phyloP scores from a whole-genome alignment of 345 rosid genomes.

The Excoecaria cochinchinensis region DNA sequence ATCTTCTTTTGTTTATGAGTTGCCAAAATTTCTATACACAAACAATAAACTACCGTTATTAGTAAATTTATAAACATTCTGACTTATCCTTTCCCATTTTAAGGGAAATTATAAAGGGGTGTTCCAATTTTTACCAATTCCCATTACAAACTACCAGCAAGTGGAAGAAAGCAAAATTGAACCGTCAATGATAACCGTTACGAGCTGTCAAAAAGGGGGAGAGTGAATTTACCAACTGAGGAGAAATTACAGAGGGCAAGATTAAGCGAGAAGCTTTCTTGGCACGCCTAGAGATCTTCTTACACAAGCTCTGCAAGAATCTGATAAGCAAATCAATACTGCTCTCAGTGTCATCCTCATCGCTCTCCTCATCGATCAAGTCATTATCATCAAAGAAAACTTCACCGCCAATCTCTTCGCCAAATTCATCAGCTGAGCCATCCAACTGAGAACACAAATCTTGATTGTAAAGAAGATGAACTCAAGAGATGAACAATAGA shows the following conservation, averaged over 20 bases:
- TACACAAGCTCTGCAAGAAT: conserved; percentile 60
- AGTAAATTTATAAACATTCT: not conserved
- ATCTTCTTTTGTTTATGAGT: not conserved
- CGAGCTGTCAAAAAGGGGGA: not conserved
- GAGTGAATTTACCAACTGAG: conserved; percentile 48
- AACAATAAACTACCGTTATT: not conserved
- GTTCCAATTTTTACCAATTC: not conserved
- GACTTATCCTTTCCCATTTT: not conserved
- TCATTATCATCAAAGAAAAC: conserved; percentile 41
- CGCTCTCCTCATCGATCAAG: conserved; percentile 39
- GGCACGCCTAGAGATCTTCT: conserved; percentile 63
- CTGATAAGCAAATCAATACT: conserved; percentile 66
- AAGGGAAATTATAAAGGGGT: not conserved
- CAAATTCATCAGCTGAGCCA: conserved; percentile 33
- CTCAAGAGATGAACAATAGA: not conserved
- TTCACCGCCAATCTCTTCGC: conserved; percentile 42
- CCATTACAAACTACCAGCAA: not conserved
- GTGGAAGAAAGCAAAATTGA: not conserved
- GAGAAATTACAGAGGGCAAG: conserved; percentile 61
- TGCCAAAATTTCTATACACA: not conserved
- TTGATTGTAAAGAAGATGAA: not conserved
- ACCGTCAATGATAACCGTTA: not conserved
- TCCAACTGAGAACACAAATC: conserved; percentile 33
- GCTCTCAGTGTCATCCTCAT: conserved; percentile 64
- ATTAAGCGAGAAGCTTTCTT: conserved; percentile 67